Evolutionary conservation across 768 basidiomycete species (phyloP), one percentile per base, ranked within the genome.

Genomic region (Lactarius indigo): DNA sequence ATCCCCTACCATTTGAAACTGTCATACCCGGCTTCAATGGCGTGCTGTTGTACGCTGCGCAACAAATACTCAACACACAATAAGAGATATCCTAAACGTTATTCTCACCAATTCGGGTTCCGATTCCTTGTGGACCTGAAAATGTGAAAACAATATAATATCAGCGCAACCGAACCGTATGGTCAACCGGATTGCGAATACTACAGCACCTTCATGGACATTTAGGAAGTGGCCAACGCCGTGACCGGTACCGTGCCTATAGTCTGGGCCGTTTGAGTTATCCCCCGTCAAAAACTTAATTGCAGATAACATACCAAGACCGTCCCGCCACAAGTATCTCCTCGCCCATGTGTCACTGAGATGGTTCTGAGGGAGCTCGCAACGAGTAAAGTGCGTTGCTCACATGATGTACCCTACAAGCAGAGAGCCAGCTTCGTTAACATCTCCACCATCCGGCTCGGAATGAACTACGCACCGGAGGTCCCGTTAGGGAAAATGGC

Each of bases 141-240:
- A 59, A 33, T 57, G 20, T 31, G 31, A 41, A 66, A 20, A 18
- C 20, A 44, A 18, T 18, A 26, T 17, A 31, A 39, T 1, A 15
- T 57, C 18, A 58, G 47, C n/a, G 20, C 12, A 57, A 15, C 5
- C 12, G 5, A 12, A 26, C 17, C 17, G 8, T 12, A 50, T 52
- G n/a, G 13, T 10, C 20, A 17, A 31, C 26, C n/a, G 37, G 1
- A n/a, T 13, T 15, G n/a, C 31, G 59, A 44, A 31, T 26, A n/a
- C 0, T 42, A 37, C 65, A 44, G 41, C 66, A 79, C 80, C 81
- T 82, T 98, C 95, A 72, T 98, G 96, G 0, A 98, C 96, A 68
- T 97, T 97, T 62, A 98, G 78, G 79, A 90, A 98, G 70, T 92
- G 89, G 0, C 96, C 96, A 37, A 99, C 91, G 39, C 97, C 96